phyloP scores from a whole-genome alignment of 2,329 filamentous ascomycete species.

The Didymella arachidicola region DNA sequence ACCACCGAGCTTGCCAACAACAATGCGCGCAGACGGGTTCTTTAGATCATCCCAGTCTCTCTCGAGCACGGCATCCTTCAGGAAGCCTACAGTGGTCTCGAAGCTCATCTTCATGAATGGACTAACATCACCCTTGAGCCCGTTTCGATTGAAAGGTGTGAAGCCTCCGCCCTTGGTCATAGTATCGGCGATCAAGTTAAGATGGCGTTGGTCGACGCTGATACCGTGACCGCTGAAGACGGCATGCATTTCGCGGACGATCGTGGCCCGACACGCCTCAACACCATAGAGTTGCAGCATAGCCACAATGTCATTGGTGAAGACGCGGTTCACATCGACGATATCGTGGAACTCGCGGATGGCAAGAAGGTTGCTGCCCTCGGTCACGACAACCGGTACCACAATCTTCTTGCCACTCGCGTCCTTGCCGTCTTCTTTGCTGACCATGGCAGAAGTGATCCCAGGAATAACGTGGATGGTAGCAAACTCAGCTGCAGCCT shows the following conservation, averaged over 20 bases:
- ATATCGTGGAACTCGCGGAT: slow-evolving; percentile 89
- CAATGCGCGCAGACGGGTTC: slow-evolving; percentile 86
- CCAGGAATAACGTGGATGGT: slow-evolving; percentile 87
- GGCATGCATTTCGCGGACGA: slow-evolving; percentile 82
- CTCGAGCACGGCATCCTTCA: slow-evolving; percentile 90
- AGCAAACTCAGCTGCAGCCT: slow-evolving; percentile 77
- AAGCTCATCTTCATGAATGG: slow-evolving; percentile 99
- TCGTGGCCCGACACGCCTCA: slow-evolving; percentile 86
- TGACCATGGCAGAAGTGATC: slow-evolving; percentile 75
- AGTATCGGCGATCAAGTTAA: slow-evolving; percentile 94
- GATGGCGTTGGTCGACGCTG: slow-evolving; percentile 85
- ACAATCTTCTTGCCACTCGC: slow-evolving; percentile 59
- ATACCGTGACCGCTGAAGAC: slow-evolving; percentile 95
- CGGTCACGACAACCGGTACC: slow-evolving; percentile 69
- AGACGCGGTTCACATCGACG: slow-evolving; percentile 84
- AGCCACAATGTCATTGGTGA: slow-evolving; percentile 90
- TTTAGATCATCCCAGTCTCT: slow-evolving; percentile 88
- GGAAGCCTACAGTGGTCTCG: slow-evolving; percentile 93
- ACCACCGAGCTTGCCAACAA: slow-evolving; percentile 81
- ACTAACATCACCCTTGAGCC: slow-evolving; percentile 81
- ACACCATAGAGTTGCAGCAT: slow-evolving; percentile 89
- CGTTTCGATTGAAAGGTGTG: slow-evolving; percentile 90
- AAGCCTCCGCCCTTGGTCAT: slow-evolving; percentile 96
- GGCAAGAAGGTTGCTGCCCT: slow-evolving; percentile 85
- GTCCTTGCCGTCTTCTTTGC: slow-evolving; percentile 61